Conservation (phyloP, 108 stramenopile genomes). For the Cyclotella sp. region DNA sequence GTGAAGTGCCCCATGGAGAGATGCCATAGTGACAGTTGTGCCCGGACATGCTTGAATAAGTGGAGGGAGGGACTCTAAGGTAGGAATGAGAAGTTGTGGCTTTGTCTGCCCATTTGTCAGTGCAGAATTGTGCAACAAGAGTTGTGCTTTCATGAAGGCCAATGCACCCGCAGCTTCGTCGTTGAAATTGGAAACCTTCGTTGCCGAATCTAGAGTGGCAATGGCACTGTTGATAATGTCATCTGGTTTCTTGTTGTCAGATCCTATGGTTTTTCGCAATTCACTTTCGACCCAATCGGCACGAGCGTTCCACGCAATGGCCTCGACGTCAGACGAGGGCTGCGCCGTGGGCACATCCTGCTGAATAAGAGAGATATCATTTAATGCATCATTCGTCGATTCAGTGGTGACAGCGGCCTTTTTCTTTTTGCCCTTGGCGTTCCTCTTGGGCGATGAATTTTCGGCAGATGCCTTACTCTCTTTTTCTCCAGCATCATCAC, state of each 20-base stretch:
- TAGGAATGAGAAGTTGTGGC: conserved; percentile 25
- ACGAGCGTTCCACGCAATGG: conserved; percentile 47
- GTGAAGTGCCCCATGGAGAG: conserved; percentile 41
- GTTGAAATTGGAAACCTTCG: not conserved
- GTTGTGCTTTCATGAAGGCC: conserved; percentile 37
- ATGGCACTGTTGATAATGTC: conserved; percentile 38
- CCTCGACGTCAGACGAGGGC: conserved; percentile 38
- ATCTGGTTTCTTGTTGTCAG: conserved; percentile 14
- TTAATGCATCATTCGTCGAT: not conserved
- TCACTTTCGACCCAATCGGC: conserved; percentile 51
- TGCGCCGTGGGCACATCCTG: conserved; percentile 47
- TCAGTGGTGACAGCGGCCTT: conserved; percentile 6
- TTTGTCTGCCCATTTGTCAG: conserved; percentile 19
- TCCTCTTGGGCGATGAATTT: conserved; percentile 12
- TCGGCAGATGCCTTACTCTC: not conserved
- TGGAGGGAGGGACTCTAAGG: conserved; percentile 66
- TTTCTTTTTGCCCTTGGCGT: conserved; percentile 39
- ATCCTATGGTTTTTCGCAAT: conserved; percentile 21
- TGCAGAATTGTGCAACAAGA: conserved; percentile 37
- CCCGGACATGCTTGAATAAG: conserved; percentile 63
- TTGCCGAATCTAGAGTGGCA: conserved; percentile 23
- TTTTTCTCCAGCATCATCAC: conserved; percentile 14
- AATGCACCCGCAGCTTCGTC: conserved; percentile 29
- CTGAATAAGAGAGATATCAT: not conserved
- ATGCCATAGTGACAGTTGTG: conserved; percentile 61